Evolutionary conservation across 2,329 filamentous ascomycete species (phyloP).

Genomic region (Ampelomyces quisqualis): DNA sequence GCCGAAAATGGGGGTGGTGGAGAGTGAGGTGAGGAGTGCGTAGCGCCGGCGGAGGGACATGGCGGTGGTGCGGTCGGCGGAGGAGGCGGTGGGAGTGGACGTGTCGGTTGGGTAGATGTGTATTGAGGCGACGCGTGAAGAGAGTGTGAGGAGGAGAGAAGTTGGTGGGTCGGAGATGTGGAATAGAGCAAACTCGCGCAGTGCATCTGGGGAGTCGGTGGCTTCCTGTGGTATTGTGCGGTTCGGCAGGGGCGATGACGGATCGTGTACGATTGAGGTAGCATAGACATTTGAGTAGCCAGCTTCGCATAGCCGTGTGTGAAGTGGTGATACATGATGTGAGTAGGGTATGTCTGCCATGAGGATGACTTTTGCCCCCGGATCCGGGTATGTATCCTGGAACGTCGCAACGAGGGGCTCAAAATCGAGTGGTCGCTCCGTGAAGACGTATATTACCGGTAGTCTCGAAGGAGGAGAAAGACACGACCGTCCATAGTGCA

Average conservation of each 20-base stretch:
- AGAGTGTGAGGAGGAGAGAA: constrained; percentile 81
- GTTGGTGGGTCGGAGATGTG: constrained; percentile 80
- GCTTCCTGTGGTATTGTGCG: constrained; percentile 63
- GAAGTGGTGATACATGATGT: constrained; percentile 66
- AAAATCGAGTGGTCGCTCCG: constrained; percentile 67
- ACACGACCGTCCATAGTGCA: constrained; percentile 92
- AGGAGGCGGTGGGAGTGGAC: constrained; percentile 38
- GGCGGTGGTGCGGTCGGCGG: constrained; percentile 51
- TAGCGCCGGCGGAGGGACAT: constrained; percentile 77
- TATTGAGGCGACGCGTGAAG: constrained; percentile 75
- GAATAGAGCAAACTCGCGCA: constrained; percentile 74
- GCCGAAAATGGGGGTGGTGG: constrained; percentile 80
- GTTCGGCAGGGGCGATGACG: constrained; percentile 80
- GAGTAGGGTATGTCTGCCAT: constrained; percentile 90
- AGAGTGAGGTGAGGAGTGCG: constrained; percentile 76
- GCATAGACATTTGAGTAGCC: constrained; percentile 73
- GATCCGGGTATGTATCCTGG: constrained; percentile 65
- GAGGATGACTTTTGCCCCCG: constrained; percentile 66
- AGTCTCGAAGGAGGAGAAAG: constrained; percentile 84
- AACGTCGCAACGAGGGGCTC: constrained; percentile 63
- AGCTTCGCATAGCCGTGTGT: constrained; percentile 53
- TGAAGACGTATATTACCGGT: constrained; percentile 90
- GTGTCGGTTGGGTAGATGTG: constrained; percentile 69
- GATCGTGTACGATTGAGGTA: constrained; percentile 74
- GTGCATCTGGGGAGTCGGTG: constrained; percentile 47